phyloP scores from a whole-genome alignment of 805 yeast genomes.

The Candida hispaniensis region DNA sequence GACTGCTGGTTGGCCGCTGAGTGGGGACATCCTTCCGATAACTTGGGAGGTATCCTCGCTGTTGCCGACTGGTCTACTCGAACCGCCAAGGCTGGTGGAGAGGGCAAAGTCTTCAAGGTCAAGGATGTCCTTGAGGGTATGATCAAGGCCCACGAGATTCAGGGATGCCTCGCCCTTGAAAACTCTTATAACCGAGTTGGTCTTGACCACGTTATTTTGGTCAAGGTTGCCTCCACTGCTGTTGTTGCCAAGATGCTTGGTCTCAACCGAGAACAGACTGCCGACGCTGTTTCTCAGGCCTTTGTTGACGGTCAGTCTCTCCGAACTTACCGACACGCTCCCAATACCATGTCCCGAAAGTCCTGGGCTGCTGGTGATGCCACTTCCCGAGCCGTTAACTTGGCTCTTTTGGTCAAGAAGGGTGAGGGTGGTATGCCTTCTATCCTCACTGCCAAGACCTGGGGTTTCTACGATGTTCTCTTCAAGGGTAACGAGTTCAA shows the following conservation, averaged over 20 bases:
- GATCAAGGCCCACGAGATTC: slow-evolving; percentile 56
- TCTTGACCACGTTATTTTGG: slow-evolving; percentile 48
- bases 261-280: slow-evolving; percentile 39
- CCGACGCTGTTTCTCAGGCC: slow-evolving; percentile 48
- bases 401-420: slow-evolving; percentile 41
- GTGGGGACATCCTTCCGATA: slow-evolving; percentile 60
- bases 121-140: slow-evolving; percentile 44
- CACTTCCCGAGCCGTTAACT: slow-evolving; percentile 45
- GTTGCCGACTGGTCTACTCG: slow-evolving; percentile 48
- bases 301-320: slow-evolving; percentile 50
- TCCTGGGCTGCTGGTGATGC: slow-evolving; percentile 66
- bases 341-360: slow-evolving; percentile 52
- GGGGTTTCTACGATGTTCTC: slow-evolving; percentile 57
- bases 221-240: slow-evolving; percentile 51
- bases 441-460: slow-evolving; percentile 44
- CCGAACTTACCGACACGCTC: slow-evolving; percentile 54
- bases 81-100: slow-evolving; percentile 32
- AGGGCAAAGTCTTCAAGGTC: slow-evolving; percentile 37
- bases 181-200: slow-evolving; percentile 52
- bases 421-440: slow-evolving; percentile 51
- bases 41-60: slow-evolving; percentile 48
- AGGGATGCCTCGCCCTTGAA: slow-evolving; percentile 48
- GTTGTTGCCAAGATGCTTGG: slow-evolving; percentile 49
- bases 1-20: slow-evolving; percentile 63
- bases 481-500: slow-evolving; percentile 42